A percentile compares a stretch with the other conserved stretches of the same genome.
phyloP scores from a whole-genome alignment of 225 moss, liverwort and hornwort species.

The Physcomitrium patens region DNA sequence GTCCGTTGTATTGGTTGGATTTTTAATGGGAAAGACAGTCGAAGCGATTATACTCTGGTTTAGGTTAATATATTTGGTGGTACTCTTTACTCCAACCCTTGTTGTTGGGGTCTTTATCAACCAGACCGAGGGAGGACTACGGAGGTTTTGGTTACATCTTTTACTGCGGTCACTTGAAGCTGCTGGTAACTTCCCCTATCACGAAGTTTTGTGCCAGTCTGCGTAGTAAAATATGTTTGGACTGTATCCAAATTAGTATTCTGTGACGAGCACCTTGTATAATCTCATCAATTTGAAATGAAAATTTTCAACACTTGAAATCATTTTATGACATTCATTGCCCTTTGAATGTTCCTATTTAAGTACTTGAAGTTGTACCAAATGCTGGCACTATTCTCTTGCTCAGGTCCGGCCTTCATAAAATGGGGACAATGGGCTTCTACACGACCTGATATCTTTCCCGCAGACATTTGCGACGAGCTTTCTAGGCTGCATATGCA shows the following conservation, averaged over 20 bases:
- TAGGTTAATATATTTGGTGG: slow-evolving; percentile 68
- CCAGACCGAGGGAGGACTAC: slow-evolving; percentile 36
- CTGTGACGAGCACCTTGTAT: not conserved
- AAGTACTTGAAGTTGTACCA: not conserved
- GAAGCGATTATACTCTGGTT: slow-evolving; percentile 62
- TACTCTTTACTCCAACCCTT: slow-evolving; percentile 62
- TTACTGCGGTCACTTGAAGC: slow-evolving; percentile 58
- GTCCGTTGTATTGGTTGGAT: slow-evolving; percentile 33
- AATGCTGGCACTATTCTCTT: slow-evolving; percentile 4
- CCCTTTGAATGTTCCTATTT: not conserved
- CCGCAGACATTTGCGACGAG: slow-evolving; percentile 66
- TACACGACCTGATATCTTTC: slow-evolving; percentile 79
- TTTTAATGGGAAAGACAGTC: slow-evolving; percentile 85
- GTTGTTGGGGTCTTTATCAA: slow-evolving; percentile 57
- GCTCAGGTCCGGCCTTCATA: slow-evolving; percentile 77
- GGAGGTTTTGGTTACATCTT: slow-evolving; percentile 63
- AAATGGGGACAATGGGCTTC: slow-evolving; percentile 95
- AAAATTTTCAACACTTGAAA: not conserved
- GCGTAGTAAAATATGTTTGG: not conserved
- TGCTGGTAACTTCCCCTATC: slow-evolving; percentile 53
- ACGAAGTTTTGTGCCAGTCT: not conserved
- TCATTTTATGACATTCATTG: not conserved
- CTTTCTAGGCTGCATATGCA: slow-evolving; percentile 78
- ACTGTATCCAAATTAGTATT: not conserved
- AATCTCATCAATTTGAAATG: not conserved